Percentiles rank a stretch among this genome's conserved stretches.
Conservation (phyloP, 2,329 filamentous ascomycete species). For the Clonostachys solani region DNA sequence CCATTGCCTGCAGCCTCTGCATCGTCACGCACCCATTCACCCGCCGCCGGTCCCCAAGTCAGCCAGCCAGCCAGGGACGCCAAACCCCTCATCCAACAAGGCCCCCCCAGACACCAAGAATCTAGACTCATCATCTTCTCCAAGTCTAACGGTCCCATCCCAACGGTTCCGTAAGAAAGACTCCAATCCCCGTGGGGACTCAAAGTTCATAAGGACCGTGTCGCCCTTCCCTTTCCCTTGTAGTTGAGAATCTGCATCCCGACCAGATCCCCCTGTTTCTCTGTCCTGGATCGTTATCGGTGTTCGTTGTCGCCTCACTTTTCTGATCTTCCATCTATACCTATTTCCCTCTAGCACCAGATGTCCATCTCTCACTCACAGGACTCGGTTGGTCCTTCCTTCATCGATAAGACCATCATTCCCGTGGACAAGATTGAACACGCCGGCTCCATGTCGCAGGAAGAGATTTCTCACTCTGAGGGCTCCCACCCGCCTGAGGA, state of each 20-base stretch:
- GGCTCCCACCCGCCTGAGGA: constrained; percentile 8
- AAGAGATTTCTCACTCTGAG: constrained; percentile 1
- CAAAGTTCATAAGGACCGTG: background rate
- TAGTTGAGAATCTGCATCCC: background rate
- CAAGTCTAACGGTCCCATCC: too few species aligned
- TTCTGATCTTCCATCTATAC: background rate
- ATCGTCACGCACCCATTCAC: too few species aligned
- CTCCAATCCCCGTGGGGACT: background rate
- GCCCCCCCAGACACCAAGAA: too few species aligned
- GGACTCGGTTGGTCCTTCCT: constrained; percentile 26
- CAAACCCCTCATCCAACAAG: too few species aligned
- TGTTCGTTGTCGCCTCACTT: background rate
- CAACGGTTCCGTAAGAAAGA: too few species aligned
- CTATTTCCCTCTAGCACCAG: background rate
- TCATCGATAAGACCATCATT: constrained; percentile 19
- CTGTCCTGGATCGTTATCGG: too few species aligned
- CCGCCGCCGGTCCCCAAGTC: too few species aligned
- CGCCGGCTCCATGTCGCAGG: constrained; percentile 15
- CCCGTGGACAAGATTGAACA: constrained; percentile 18
- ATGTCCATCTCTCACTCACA: constrained; percentile 18
- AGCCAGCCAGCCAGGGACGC: too few species aligned
- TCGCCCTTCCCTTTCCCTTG: background rate
- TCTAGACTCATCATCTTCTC: too few species aligned
- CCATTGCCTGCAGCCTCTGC: background rate
- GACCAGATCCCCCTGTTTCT: background rate